Evolutionary conservation across 768 basidiomycete genomes (phyloP).

Genomic region (Mycena filopes): DNA sequence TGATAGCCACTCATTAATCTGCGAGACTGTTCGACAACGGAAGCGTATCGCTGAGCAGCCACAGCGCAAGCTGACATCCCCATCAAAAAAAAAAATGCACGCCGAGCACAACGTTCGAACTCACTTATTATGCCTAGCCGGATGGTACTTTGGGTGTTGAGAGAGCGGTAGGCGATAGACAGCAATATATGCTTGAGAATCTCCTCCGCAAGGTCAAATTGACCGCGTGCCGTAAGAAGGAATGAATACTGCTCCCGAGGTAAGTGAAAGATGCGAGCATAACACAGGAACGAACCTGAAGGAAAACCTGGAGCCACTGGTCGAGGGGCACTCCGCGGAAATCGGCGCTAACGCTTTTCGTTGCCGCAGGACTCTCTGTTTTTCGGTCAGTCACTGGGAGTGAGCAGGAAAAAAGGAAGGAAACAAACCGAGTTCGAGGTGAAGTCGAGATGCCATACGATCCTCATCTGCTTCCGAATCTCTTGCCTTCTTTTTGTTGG

Average conservation of each 20-base stretch:
- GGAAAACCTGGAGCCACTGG: conserved; percentile 85
- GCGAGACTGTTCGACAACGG: conserved; percentile 79
- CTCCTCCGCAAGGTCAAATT: conserved; percentile 77
- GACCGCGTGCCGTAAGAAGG: conserved; percentile 69
- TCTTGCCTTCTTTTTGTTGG: conserved; percentile 1
- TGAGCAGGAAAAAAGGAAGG: background rate
- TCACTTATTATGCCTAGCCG: conserved; percentile 81
- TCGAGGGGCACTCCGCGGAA: conserved; percentile 83
- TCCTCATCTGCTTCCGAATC: conserved; percentile 27
- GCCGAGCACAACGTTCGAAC: conserved; percentile 35
- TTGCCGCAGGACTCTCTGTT: conserved; percentile 62
- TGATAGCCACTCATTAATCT: conserved; percentile 80
- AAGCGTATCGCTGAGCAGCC: conserved; percentile 59
- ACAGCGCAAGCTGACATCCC: conserved; percentile 75
- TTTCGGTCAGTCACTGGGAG: background rate
- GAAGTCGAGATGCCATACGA: conserved; percentile 30
- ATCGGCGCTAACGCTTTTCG: conserved; percentile 63
- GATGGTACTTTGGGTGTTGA: conserved; percentile 73
- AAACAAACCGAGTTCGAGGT: conserved; percentile 28
- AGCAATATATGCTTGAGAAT: conserved; percentile 78
- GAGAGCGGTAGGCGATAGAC: conserved; percentile 78
- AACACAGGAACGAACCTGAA: conserved; percentile 67
- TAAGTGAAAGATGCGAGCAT: background rate
- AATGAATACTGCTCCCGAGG: conserved; percentile 72
- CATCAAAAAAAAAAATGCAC: conserved; percentile 1